phyloP scores from a whole-genome alignment of 306 rosid species.

The Cucumis melo region DNA sequence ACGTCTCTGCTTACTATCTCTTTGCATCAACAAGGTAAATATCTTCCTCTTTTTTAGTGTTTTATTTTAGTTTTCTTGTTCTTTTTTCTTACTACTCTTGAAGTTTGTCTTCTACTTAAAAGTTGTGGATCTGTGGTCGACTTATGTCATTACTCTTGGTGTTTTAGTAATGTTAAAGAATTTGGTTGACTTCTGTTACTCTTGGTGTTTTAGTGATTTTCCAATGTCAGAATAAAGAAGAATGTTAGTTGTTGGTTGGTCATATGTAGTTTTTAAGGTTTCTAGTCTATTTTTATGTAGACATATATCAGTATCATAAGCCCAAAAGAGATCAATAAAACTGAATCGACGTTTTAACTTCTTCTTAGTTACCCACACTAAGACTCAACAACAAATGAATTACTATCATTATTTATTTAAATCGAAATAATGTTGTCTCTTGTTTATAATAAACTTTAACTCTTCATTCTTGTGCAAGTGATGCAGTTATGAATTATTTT shows the following conservation, averaged over 20 bases:
- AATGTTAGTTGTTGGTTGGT: constrained; percentile 3
- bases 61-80: too few relatives aligned
- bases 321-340: constrained; percentile 4
- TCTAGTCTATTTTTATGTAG: constrained; percentile 11
- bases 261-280: neutral
- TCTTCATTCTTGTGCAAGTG: neutral
- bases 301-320: neutral
- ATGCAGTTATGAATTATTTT: neutral
- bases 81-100: too few relatives aligned
- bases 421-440: neutral
- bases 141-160: too few relatives aligned
- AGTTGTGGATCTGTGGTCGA: too few relatives aligned
- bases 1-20: too few relatives aligned
- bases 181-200: too few relatives aligned
- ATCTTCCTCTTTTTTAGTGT: too few relatives aligned
- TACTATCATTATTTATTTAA: neutral
- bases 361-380: constrained; percentile 8
- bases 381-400: neutral
- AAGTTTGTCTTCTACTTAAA: too few relatives aligned
- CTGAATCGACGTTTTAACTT: constrained; percentile 29
- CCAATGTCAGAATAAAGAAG: constrained; percentile 20
- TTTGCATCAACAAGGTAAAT: too few relatives aligned
- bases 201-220: too few relatives aligned
- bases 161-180: too few relatives aligned
- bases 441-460: neutral